Evolutionary conservation across 192 early-diverging fungal species (phyloP).

Genomic region (Kappamyces sp.): DNA sequence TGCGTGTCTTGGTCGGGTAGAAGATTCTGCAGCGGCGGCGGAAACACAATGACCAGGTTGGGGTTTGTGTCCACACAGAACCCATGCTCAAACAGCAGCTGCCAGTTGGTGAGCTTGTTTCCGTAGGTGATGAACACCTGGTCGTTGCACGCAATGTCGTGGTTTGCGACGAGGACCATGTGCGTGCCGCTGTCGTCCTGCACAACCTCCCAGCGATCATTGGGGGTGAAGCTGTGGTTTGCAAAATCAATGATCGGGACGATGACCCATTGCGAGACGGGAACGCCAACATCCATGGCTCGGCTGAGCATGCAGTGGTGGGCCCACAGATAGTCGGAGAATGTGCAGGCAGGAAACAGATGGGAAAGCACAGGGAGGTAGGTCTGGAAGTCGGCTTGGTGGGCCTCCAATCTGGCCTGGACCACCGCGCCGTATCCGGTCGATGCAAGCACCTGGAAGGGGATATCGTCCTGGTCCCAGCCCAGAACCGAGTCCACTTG

Average conservation of each 20-base stretch:
- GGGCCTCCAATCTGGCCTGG: no score
- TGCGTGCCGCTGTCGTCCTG: not conserved
- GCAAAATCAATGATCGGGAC: slow-evolving; percentile 1
- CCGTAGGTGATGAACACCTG: slow-evolving; percentile 15
- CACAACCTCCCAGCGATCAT: slow-evolving; percentile 5
- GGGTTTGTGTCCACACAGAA: slow-evolving; percentile 1
- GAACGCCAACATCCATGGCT: no score
- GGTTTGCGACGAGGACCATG: not conserved
- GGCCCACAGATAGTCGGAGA: no score
- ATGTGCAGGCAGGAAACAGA: no score
- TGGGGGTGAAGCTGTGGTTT: slow-evolving; percentile 9
- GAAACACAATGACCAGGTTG: not conserved
- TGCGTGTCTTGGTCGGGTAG: no score
- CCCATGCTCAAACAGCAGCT: slow-evolving; percentile 5
- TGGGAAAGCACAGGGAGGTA: no score
- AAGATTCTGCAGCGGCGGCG: not conserved
- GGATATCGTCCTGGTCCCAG: no score
- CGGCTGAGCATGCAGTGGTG: slow-evolving; percentile 21
- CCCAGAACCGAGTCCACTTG: no score
- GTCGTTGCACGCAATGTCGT: not conserved
- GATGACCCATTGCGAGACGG: not conserved
- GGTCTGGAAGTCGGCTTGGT: no score
- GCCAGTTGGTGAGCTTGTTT: slow-evolving; percentile 4
- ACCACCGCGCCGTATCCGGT: no score
- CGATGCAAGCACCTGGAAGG: no score